Percentiles rank a stretch among this genome's conserved stretches.
Conservation (phyloP, 495 filamentous ascomycete genomes). For the Tuber borchii region DNA sequence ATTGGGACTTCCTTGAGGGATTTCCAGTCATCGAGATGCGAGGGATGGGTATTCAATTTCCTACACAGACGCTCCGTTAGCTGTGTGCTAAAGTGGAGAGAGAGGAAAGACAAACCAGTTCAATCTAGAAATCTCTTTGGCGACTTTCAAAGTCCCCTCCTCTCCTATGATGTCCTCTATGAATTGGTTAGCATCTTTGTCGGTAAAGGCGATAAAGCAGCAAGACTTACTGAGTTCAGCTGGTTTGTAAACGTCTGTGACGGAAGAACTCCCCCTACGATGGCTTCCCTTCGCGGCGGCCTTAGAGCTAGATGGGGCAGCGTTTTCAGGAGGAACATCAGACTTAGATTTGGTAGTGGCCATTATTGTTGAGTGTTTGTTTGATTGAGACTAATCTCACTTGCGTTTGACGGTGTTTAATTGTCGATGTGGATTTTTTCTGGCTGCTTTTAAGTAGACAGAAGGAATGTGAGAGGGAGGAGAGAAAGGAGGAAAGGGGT, state of each 20-base stretch:
- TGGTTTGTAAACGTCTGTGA: slow-evolving; percentile 38
- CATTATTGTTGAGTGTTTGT: slow-evolving; percentile 22
- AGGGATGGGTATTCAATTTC: slow-evolving; percentile 40
- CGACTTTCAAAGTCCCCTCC: slow-evolving; percentile 30
- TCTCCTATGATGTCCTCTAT: slow-evolving; percentile 34
- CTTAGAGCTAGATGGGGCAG: slow-evolving; percentile 24
- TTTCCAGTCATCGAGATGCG: slow-evolving; percentile 39
- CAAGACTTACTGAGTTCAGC: slow-evolving; percentile 37
- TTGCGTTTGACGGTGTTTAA: slow-evolving; percentile 4
- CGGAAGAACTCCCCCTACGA: slow-evolving; percentile 37
- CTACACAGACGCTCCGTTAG: slow-evolving; percentile 6
- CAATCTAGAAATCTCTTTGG: slow-evolving; percentile 38
- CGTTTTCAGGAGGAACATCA: slow-evolving; percentile 17
- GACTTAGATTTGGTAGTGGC: slow-evolving; percentile 27
- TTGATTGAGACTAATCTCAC: not conserved
- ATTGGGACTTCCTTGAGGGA: slow-evolving; percentile 35
- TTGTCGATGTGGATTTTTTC: slow-evolving; percentile 17
- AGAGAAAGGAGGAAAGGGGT: slow-evolving; percentile 12
- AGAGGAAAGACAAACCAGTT: slow-evolving; percentile 31
- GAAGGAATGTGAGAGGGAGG: slow-evolving; percentile 16
- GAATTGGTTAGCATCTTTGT: slow-evolving; percentile 12
- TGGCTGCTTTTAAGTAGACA: slow-evolving; percentile 22
- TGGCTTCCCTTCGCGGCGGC: slow-evolving; percentile 24
- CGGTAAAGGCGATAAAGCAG: not conserved
- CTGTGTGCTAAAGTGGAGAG: not conserved